Evolutionary conservation across 805 yeast genomes (phyloP), one percentile per base, ranked within the genome.

Genomic region (Sugiyamaella qingdaonensis): DNA sequence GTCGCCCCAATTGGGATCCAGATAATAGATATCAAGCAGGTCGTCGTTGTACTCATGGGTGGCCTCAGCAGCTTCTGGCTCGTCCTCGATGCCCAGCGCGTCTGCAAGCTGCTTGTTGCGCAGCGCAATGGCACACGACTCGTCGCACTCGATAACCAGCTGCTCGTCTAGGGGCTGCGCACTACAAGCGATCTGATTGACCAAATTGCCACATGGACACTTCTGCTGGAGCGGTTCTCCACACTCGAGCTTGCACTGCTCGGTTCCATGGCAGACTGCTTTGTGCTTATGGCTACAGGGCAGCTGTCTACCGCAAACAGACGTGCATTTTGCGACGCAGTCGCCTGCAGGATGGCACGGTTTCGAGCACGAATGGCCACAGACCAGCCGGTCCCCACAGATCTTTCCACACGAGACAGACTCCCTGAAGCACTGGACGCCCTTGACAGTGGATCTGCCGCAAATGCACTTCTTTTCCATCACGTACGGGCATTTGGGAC

Each of bases 241-340:
- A 35, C 54, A 51, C n/a, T 34, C 49, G 4, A n/a, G n/a, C 2
- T 18, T 76, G 74, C 53, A 70, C 56, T 4, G 70, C 82, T 27
- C 74, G 61, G 47, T 55, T 52, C 77, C 74, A 69, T 90, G 97
- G 62, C 97, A 90, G 51, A 73, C 72, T 16, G 72, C 66, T 32
- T 67, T 71, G 68, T 95, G 87, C 46, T 67, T 63, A 68, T 90
- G 97, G 1, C 85, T 85, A 68, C 97, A 90, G 10, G 71, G 65
- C 2, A 58, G 59, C 57, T 82, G 73, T 35, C 69, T 64, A 11
- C 77, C 78, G 72, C 97, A 90, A 2, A 68, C 64, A 14, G 79
- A 77, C 18, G 72, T 73, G 70, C 97, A 90, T 9, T 71, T 72
- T 8, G 68, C 64, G 43, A 74, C 78, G 66, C 95, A 91, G 19